Conservation (phyloP, 768 basidiomycete genomes). For the Candolleomyces aberdarensis region DNA sequence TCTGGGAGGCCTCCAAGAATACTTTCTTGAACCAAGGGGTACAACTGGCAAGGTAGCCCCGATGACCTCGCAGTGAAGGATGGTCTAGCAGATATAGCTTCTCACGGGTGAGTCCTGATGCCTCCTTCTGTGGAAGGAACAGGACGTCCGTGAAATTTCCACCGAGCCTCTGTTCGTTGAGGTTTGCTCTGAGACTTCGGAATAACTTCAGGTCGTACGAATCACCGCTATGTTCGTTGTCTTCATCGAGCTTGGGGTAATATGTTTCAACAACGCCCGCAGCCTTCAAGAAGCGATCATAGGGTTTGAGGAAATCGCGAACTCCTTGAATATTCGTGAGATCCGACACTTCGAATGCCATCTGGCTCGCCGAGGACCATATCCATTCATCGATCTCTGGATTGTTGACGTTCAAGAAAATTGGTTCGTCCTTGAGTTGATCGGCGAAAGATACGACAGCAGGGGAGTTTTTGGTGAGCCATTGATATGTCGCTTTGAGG, state of each 20-base stretch:
- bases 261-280: conserved; percentile 29
- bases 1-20: too few species aligned
- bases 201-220: conserved; percentile 1
- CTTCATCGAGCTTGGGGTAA: conserved; percentile 12
- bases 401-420: conserved; percentile 49
- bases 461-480: conserved; percentile 30
- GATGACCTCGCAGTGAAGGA: too few species aligned
- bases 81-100: too few species aligned
- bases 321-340: conserved; percentile 30
- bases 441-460: conserved; percentile 9
- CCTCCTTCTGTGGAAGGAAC: too few species aligned
- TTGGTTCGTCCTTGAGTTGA: conserved; percentile 16
- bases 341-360: conserved; percentile 41
- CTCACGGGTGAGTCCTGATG: too few species aligned
- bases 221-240: too few species aligned
- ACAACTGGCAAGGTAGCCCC: too few species aligned
- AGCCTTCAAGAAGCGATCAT: conserved; percentile 26
- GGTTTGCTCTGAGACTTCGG: too few species aligned
- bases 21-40: too few species aligned
- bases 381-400: conserved; percentile 31
- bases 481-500: conserved; percentile 40
- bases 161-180: too few species aligned
- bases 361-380: conserved; percentile 36
- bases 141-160: too few species aligned
- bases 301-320: conserved; percentile 30